Evolutionary conservation across 441 rosid genomes (phyloP).

Genomic region (Euphorbia schlechtendalii): DNA sequence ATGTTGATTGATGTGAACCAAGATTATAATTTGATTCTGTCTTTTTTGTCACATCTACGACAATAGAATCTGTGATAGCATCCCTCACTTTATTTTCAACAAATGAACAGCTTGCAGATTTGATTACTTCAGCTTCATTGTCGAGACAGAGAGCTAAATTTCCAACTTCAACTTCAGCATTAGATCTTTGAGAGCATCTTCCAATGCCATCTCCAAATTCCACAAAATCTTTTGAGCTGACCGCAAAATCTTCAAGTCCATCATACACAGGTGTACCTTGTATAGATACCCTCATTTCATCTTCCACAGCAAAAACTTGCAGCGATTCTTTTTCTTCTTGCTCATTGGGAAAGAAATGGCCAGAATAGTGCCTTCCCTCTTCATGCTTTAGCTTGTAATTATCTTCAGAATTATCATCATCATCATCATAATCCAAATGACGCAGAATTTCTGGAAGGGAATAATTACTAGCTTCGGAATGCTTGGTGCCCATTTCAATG

Average conservation of each 20-base stretch:
- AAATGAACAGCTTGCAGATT: too few species aligned
- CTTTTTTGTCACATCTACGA: too few species aligned
- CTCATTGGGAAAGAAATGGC: conserved; percentile 26
- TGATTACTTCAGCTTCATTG: not conserved
- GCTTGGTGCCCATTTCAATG: conserved; percentile 63
- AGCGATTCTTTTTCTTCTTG: conserved; percentile 24
- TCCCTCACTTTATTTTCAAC: too few species aligned
- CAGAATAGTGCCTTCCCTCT: conserved; percentile 25
- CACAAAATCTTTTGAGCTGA: too few species aligned
- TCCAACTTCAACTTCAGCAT: conserved; percentile 15
- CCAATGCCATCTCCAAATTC: too few species aligned
- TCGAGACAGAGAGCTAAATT: conserved; percentile 10
- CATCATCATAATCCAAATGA: conserved; percentile 42
- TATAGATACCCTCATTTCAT: too few species aligned
- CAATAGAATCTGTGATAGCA: too few species aligned
- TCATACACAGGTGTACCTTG: conserved; percentile 19
- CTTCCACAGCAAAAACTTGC: conserved; percentile 15
- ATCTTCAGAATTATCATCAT: conserved; percentile 60
- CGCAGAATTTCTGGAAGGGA: conserved; percentile 74
- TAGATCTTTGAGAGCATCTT: too few species aligned
- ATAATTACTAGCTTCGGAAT: conserved; percentile 36
- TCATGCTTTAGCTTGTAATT: conserved; percentile 35
- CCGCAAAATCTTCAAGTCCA: conserved; percentile 16
- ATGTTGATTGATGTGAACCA: too few species aligned
- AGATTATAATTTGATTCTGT: too few species aligned